Evolutionary conservation across 805 yeast species (phyloP).

Genomic region (Metschnikowia similis): DNA sequence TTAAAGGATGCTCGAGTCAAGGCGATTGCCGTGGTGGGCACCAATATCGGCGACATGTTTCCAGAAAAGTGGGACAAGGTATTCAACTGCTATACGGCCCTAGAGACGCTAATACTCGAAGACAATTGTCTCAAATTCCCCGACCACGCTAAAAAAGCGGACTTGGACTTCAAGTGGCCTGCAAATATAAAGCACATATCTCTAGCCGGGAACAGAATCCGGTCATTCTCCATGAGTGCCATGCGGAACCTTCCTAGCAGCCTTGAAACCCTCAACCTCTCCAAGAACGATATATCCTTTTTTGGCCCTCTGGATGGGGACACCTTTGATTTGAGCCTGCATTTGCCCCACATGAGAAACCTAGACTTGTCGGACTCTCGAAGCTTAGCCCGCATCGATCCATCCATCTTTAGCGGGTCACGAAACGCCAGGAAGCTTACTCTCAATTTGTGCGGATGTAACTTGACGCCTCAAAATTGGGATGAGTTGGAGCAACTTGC

Average conservation of each 20-base stretch:
- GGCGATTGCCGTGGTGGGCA: constrained; percentile 23
- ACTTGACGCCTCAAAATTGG: constrained; percentile 5
- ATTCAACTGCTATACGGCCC: constrained; percentile 21
- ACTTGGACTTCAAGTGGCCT: constrained; percentile 22
- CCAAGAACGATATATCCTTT: constrained; percentile 15
- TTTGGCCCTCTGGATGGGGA: constrained; percentile 9
- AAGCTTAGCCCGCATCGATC: constrained; percentile 8
- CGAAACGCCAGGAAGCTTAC: background rate
- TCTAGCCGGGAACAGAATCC: constrained; percentile 25
- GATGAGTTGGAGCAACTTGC: constrained; percentile 4
- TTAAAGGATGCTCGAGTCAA: constrained; percentile 18
- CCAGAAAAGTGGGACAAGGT: constrained; percentile 30
- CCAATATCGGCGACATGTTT: constrained; percentile 33
- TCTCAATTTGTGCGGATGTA: constrained; percentile 8
- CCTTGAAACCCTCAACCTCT: constrained; percentile 22
- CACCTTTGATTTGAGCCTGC: constrained; percentile 3
- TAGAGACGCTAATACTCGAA: constrained; percentile 21
- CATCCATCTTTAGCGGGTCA: constrained; percentile 7
- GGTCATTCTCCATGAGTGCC: constrained; percentile 16
- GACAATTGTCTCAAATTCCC: constrained; percentile 17
- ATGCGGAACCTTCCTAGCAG: constrained; percentile 25
- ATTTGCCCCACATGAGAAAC: constrained; percentile 12
- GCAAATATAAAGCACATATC: constrained; percentile 18
- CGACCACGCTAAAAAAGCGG: background rate
- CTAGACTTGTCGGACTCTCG: constrained; percentile 10